phyloP scores from a whole-genome alignment of 2,329 filamentous ascomycete genomes.

The Colletotrichum sp. region DNA sequence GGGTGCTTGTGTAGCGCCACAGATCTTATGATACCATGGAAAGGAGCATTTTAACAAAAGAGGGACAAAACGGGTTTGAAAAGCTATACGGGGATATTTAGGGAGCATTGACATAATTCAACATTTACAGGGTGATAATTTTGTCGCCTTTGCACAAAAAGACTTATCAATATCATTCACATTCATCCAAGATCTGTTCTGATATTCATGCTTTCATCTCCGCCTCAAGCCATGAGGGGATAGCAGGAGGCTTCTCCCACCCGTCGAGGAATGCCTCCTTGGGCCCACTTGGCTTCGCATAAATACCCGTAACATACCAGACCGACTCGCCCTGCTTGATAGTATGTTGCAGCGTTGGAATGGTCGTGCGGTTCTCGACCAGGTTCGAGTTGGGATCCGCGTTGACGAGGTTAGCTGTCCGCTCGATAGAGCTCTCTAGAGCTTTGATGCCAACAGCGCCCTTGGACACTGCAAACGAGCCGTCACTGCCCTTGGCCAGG shows the following conservation, averaged over 20 bases:
- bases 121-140: neutral
- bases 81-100: neutral
- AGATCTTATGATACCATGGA: slow-evolving; percentile 11
- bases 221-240: slow-evolving; percentile 65
- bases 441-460: slow-evolving; percentile 64
- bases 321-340: slow-evolving; percentile 60
- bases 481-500: slow-evolving; percentile 53
- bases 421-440: slow-evolving; percentile 51
- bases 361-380: slow-evolving; percentile 72
- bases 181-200: neutral
- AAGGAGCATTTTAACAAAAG: neutral
- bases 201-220: slow-evolving; percentile 45
- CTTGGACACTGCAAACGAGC: slow-evolving; percentile 62
- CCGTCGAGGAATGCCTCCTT: slow-evolving; percentile 60
- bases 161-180: neutral
- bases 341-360: slow-evolving; percentile 72
- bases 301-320: slow-evolving; percentile 76
- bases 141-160: neutral
- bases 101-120: slow-evolving; percentile 5
- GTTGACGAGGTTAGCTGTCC: slow-evolving; percentile 70
- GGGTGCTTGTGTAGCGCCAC: neutral
- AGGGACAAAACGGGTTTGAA: neutral
- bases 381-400: slow-evolving; percentile 83
- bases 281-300: slow-evolving; percentile 67
- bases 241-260: slow-evolving; percentile 62